Evolutionary conservation across 1,139 yeast genomes (phyloP).

Genomic region (Geotrichum reessii): DNA sequence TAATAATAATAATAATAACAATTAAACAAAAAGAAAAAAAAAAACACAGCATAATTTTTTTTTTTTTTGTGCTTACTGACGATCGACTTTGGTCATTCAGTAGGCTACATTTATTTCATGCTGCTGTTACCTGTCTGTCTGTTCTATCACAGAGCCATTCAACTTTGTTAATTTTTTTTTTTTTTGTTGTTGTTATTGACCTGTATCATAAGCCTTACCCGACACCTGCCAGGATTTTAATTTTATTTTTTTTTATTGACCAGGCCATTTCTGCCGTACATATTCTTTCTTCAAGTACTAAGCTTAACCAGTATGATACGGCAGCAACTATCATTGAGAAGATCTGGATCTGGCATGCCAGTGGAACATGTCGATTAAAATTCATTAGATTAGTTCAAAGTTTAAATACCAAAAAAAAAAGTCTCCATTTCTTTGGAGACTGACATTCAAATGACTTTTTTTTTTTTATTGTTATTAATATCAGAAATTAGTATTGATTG

Average conservation of each 20-base stretch:
- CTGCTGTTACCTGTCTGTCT: not conserved
- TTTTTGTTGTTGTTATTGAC: not conserved
- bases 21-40: not conserved
- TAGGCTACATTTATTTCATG: not conserved
- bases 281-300: no score
- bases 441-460: not conserved
- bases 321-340: not conserved
- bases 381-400: not conserved
- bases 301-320: not conserved
- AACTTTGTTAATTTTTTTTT: not conserved
- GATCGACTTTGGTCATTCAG: not conserved
- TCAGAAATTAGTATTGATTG: not conserved
- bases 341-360: not conserved
- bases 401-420: no score
- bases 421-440: not conserved
- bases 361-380: not conserved
- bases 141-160: not conserved
- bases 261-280: no score
- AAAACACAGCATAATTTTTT: no score
- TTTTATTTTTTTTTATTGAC: no score
- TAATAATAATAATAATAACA: not conserved
- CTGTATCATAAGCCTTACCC: not conserved
- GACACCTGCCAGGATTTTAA: no score
- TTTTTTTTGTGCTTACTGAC: not conserved
- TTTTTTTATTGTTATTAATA: no score